phyloP scores from a whole-genome alignment of 1,139 yeast genomes.

The Hyphopichia wangnamkhiaoensis region DNA sequence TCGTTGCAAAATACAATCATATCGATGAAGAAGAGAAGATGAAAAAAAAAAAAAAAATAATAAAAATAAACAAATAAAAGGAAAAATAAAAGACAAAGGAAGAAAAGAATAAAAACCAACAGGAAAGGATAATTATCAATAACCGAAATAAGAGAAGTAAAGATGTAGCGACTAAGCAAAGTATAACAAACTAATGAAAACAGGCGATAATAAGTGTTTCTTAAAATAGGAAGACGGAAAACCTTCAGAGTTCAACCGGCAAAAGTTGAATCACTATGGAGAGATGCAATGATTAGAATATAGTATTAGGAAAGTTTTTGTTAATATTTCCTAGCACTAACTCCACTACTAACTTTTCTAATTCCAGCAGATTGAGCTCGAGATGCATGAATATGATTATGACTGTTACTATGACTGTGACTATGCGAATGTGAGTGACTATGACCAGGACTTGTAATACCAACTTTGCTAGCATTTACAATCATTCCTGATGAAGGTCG shows the following conservation, averaged over 20 bases:
- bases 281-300: too few relatives aligned
- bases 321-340: slow-evolving; percentile 11
- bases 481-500: slow-evolving; percentile 29
- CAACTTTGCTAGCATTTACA: neutral
- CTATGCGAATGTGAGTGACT: slow-evolving; percentile 15
- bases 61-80: neutral
- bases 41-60: neutral
- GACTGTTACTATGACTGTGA: slow-evolving; percentile 12
- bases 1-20: too few relatives aligned
- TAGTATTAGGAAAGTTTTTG: too few relatives aligned
- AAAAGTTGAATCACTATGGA: too few relatives aligned
- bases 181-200: neutral
- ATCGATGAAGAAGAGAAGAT: neutral
- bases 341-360: slow-evolving; percentile 38
- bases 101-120: neutral
- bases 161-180: too few relatives aligned
- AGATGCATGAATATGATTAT: slow-evolving; percentile 5
- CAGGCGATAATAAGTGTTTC: too few relatives aligned
- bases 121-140: too few relatives aligned
- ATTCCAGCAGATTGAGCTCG: slow-evolving; percentile 41
- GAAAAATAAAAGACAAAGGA: neutral
- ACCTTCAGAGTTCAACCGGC: too few relatives aligned
- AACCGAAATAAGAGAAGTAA: too few relatives aligned
- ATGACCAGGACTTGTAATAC: neutral
- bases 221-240: too few relatives aligned